Evolutionary conservation across 345 rosid genomes (phyloP).

Genomic region (Bruguiera parviflora): DNA sequence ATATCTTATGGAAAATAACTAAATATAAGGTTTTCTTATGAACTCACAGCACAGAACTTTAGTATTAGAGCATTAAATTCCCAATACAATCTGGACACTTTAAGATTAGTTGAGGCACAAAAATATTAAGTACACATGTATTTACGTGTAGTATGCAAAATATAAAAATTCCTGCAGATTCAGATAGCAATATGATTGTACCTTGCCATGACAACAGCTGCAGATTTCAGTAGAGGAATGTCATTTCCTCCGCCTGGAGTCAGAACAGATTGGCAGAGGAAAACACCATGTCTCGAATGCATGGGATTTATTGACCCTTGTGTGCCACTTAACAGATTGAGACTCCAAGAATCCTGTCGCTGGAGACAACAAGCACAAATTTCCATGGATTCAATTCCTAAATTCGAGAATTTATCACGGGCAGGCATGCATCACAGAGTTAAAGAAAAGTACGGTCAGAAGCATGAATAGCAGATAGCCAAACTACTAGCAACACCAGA

Average conservation of each 20-base stretch:
- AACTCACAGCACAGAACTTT: neutral
- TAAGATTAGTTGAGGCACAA: too few relatives aligned
- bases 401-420: neutral
- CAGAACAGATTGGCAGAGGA: slow-evolving; percentile 55
- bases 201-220: slow-evolving; percentile 48
- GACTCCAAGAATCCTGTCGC: slow-evolving; percentile 64
- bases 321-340: slow-evolving; percentile 39
- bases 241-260: slow-evolving; percentile 49
- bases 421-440: neutral
- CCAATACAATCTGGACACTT: too few relatives aligned
- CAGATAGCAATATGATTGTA: slow-evolving; percentile 16
- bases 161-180: too few relatives aligned
- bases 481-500: neutral
- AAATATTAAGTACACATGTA: too few relatives aligned
- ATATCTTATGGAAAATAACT: too few relatives aligned
- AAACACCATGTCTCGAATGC: slow-evolving; percentile 44
- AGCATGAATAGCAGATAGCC: neutral
- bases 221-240: slow-evolving; percentile 49
- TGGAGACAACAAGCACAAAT: slow-evolving; percentile 5
- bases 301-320: slow-evolving; percentile 35
- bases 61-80: neutral
- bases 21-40: neutral
- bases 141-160: too few relatives aligned
- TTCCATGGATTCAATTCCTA: neutral
- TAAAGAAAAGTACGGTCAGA: neutral